Evolutionary conservation across 2,329 filamentous ascomycete genomes (phyloP).

Genomic region (Pseudogymnoascus sp.): DNA sequence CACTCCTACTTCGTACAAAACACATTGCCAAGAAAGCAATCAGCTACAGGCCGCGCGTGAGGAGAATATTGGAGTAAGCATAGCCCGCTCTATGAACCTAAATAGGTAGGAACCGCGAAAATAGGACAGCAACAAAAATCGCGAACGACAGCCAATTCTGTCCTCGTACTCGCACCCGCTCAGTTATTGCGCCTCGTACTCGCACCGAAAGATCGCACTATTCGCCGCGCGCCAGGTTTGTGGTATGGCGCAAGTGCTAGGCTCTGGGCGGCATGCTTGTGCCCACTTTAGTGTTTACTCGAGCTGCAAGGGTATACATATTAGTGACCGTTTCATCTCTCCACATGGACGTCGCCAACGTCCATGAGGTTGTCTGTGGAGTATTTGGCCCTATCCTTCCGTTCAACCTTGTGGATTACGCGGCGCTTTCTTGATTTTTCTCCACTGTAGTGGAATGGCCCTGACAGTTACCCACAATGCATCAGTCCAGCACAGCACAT

Average conservation of each 20-base stretch:
- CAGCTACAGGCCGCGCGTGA: too few relatives aligned
- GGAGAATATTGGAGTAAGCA: neutral
- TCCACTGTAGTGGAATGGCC: neutral
- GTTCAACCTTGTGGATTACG: neutral
- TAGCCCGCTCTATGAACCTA: neutral
- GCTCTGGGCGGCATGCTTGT: neutral
- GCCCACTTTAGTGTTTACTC: neutral
- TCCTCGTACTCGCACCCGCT: neutral
- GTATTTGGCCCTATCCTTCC: neutral
- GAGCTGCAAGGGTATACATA: neutral
- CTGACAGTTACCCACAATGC: neutral
- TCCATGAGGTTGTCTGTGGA: neutral
- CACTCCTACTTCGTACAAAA: neutral
- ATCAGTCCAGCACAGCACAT: neutral
- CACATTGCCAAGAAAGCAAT: neutral
- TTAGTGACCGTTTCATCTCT: neutral
- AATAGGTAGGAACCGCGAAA: neutral
- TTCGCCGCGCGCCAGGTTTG: neutral
- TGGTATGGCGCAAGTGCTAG: neutral
- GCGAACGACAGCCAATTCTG: neutral
- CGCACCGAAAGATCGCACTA: neutral
- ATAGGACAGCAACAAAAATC: neutral
- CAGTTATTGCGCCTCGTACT: neutral
- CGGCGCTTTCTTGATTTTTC: neutral
- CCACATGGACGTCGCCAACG: neutral